A percentile compares a stretch with the other conserved stretches of the same genome.
These are phyloP conservation scores for Exophiala alcalophila DNA, from an alignment of 2,329 filamentous ascomycete species.

Conservation along the genomic window DNA sequence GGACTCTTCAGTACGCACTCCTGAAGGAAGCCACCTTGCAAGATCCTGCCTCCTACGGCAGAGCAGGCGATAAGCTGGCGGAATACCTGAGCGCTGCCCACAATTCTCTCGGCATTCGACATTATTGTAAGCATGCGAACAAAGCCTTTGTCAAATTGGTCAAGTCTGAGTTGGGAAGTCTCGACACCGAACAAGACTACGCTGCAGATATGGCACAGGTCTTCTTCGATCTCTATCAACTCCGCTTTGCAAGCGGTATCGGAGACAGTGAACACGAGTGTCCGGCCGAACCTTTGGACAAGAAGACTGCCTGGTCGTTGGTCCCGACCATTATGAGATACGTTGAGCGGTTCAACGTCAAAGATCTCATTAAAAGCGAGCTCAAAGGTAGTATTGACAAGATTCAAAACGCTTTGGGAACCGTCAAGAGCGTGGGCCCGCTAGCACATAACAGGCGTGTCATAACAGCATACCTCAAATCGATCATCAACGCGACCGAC, in stretches of 20 bases:
- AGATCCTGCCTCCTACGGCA: conserved; percentile 61
- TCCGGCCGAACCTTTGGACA: conserved; percentile 71
- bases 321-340: conserved; percentile 80
- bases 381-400: conserved; percentile 87
- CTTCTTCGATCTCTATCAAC: conserved; percentile 75
- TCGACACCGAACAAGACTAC: conserved; percentile 74
- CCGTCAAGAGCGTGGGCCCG: conserved; percentile 72
- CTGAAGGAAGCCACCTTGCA: conserved; percentile 72
- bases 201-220: conserved; percentile 85
- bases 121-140: conserved; percentile 79
- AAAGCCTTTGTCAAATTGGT: conserved; percentile 87
- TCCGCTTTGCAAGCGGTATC: conserved; percentile 68
- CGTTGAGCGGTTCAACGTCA: conserved; percentile 79
- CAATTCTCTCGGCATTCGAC: conserved; percentile 76
- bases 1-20: conserved; percentile 82
- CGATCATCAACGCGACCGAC: conserved; percentile 75
- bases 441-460: conserved; percentile 85
- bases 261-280: conserved; percentile 78
- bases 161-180: conserved; percentile 76
- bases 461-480: conserved; percentile 75
- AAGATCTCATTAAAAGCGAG: conserved; percentile 87
- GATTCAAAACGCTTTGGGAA: conserved; percentile 81
- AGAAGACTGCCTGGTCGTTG: conserved; percentile 73
- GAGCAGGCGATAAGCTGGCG: conserved; percentile 68
- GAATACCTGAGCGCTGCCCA: conserved; percentile 80